phyloP scores from a whole-genome alignment of 306 rosid species.

The Vigna unguiculata region DNA sequence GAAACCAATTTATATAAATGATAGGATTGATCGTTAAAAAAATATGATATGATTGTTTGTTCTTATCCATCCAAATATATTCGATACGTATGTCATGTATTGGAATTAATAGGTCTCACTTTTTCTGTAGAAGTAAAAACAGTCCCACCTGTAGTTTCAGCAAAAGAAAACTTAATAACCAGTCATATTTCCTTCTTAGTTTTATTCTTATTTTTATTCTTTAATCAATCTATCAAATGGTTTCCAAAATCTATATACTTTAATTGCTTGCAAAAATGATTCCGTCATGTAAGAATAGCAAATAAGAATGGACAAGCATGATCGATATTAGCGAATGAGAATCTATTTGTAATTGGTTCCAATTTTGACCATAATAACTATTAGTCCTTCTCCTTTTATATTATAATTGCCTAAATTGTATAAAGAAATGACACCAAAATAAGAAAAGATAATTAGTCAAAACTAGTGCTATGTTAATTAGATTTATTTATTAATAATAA shows the following conservation, averaged over 20 bases:
- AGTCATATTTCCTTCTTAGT: conserved; percentile 35
- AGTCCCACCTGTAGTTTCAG: conserved; percentile 19
- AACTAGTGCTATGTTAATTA: neutral
- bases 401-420: neutral
- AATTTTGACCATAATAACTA: conserved; percentile 6
- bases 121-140: conserved; percentile 13
- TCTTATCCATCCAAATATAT: conserved; percentile 49
- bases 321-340: conserved; percentile 13
- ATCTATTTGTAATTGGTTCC: conserved; percentile 27
- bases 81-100: conserved; percentile 36
- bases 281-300: conserved; percentile 43
- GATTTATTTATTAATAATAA: neutral
- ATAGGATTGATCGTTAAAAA: conserved; percentile 39
- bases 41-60: conserved; percentile 52
- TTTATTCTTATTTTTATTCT: conserved; percentile 38
- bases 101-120: conserved; percentile 27
- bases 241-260: conserved; percentile 29
- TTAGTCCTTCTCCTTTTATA: neutral
- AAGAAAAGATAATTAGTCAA: neutral
- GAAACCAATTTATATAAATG: conserved; percentile 19
- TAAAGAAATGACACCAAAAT: neutral
- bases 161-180: neutral
- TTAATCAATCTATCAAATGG: conserved; percentile 30
- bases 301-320: conserved; percentile 37
- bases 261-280: conserved; percentile 5